Base-by-base conservation (phyloP, 345 rosid genomes). In the Gossypium stocksii region DNA sequence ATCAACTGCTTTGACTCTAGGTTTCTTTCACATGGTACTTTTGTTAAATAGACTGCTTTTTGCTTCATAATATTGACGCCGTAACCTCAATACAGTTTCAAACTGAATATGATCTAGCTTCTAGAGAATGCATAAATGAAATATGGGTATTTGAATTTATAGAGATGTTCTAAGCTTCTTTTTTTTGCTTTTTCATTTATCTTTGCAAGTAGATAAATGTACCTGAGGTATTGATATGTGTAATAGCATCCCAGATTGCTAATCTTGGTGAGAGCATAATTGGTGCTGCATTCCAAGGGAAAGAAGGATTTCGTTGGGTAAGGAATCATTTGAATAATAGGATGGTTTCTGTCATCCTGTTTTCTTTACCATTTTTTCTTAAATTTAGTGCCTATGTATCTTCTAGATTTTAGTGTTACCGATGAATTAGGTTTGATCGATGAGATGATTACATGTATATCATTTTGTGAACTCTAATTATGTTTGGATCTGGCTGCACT, bases 211-310 rank as follows among this genome's bases (percentile, higher is more conserved):
- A 93, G 98, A 87, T 90, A 79, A 80, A 82, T 81, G 87, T 84
- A 66, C 54, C 87, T 66, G 94, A 87, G 85, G 97, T 88, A 76
- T 79, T 87, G 44, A 83, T 91, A 78, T 95, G 98, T 43, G 89
- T 93, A 79, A 77, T 89, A 72, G 97, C 99, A 76, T 91, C 98
- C 73, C 98, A 91, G 83, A 93, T 93, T 74, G 97, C 97, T 71
- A 95, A 95, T 81, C 62, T 91, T 79, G 97, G 97, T 46, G 98
- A 95, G 83, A 95, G 98, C 86, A 77, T 90, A 73, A 93, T 95
- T 58, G 97, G 99, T 76, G 97, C 98, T 75, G 76, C 78, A 13
- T 77, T 91, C 71, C 99, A 95, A 83, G 99, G 89, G 74, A 93
- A 90, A 77, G 87, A 91, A 78, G 99, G 99, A 75, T 91, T 86